Base-by-base conservation (phyloP, 257 asterid genomes). In the Primulina eburnea region DNA sequence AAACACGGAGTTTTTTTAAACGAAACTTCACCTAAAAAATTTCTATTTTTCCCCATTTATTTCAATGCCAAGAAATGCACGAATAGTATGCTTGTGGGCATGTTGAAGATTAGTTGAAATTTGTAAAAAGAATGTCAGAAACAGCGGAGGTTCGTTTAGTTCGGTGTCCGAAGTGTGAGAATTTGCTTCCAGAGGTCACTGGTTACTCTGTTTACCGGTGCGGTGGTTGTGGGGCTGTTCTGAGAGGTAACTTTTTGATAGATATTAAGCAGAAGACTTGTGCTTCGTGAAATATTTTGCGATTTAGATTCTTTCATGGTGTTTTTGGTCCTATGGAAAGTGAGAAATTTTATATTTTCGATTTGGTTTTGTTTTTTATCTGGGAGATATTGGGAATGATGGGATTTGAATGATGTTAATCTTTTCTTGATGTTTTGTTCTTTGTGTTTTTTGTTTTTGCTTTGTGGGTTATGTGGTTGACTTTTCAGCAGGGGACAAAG, bases 221-320 rank as follows among this genome's bases (percentile, higher is more conserved):
- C 74, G 95, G 95, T 21, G 93, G 87, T 64, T 90, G 97, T 75
- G 96, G 92, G 71, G 87, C 95, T 80, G 88, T 85, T 43, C 84
- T 90, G 30, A 75, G 84, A 82, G 97, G 97, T 90, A 79, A 69
- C 7, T 26, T 73, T 69, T 72, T 61, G 34, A 38, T 40, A 50
- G 64, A 55, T 35, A 21, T 30, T 64, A 28, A 20, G n/a, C 66
- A 64, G 53, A 62, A 60, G 66, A 50, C 73, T 70, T 75, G 69
- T 64, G 72, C 47, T 77, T 70, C 69, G 5, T 62, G 55, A 40
- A 33, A 17, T 34, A 10, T 52, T 62, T 67, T 0, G 43, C 18
- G 38, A 18, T 65, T 57, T 73, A 1, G 26, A 55, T 62, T 69
- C 53, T 65, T 78, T 40, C 33, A 55, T 71, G 47, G 47, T 38